Evolutionary conservation across 75 land plant genomes (phyloP).

Genomic region (Azolla pinnata): DNA sequence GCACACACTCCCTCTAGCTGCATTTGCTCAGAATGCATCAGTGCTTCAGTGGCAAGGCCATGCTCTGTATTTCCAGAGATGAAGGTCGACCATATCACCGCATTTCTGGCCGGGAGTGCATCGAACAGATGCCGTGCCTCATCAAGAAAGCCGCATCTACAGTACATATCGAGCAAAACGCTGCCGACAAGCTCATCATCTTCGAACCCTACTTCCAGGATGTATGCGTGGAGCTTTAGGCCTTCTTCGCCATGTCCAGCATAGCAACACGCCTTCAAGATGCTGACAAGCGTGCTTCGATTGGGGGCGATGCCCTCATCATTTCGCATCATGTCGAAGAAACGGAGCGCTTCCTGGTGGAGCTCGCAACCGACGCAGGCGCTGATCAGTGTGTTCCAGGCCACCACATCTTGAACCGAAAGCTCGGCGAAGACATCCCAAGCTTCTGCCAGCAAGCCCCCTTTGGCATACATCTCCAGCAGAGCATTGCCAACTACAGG

Average conservation of each 20-base stretch:
- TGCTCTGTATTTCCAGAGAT: conserved; percentile 21
- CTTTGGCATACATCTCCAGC: conserved; percentile 29
- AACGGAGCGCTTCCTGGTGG: conserved; percentile 19
- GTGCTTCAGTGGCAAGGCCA: conserved; percentile 9
- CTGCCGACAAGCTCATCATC: no score
- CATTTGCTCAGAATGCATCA: conserved; percentile 19
- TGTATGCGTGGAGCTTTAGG: no score
- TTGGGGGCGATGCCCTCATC: no score
- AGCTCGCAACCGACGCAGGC: conserved; percentile 29
- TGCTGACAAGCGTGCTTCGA: no score
- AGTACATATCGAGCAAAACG: conserved; percentile 32
- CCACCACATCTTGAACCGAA: conserved; percentile 26
- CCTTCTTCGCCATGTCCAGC: no score
- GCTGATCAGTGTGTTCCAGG: conserved; percentile 35
- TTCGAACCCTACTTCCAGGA: no score
- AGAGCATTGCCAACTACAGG: neutral
- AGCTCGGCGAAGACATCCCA: conserved; percentile 14
- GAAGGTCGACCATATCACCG: conserved; percentile 23
- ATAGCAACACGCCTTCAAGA: no score
- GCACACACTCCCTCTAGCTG: conserved; percentile 13
- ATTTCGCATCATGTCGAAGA: conserved; percentile 19
- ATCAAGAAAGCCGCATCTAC: conserved; percentile 13
- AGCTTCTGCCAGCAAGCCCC: conserved; percentile 20
- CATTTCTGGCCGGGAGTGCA: conserved; percentile 10
- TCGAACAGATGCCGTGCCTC: conserved; percentile 16